A percentile compares a stretch with the other conserved stretches of the same genome.
phyloP scores from a whole-genome alignment of 768 basidiomycete species.

The Phylloporus arenicola region DNA sequence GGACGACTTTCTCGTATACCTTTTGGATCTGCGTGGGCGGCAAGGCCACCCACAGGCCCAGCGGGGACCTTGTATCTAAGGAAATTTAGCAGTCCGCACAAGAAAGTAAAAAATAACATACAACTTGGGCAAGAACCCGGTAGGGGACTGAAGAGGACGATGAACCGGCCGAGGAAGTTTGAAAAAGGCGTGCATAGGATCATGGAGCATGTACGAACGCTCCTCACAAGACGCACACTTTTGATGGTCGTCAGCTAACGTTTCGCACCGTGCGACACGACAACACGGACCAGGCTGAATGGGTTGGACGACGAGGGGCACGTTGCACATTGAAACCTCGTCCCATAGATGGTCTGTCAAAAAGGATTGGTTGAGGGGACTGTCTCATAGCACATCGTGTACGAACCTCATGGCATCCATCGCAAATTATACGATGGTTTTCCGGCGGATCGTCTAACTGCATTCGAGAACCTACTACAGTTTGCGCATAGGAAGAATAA shows the following conservation, averaged over 20 bases:
- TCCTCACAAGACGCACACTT: conserved; percentile 81
- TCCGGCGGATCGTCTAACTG: conserved; percentile 30
- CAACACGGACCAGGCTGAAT: conserved; percentile 61
- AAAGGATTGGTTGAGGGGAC: neutral
- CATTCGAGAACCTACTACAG: conserved; percentile 53
- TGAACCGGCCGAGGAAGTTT: conserved; percentile 80
- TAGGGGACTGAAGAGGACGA: conserved; percentile 45
- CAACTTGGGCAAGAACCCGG: conserved; percentile 67
- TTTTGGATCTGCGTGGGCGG: conserved; percentile 45
- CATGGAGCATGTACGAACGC: conserved; percentile 72
- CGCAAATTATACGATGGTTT: conserved; percentile 60
- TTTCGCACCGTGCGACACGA: neutral
- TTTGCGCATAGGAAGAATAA: conserved; percentile 59
- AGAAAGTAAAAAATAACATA: conserved; percentile 29
- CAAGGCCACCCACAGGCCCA: conserved; percentile 44
- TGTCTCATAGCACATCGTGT: neutral
- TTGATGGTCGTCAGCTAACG: neutral
- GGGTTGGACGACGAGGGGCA: conserved; percentile 70
- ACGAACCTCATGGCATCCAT: conserved; percentile 54
- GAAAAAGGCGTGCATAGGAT: conserved; percentile 84
- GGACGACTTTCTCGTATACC: conserved; percentile 34
- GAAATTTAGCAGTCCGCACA: neutral
- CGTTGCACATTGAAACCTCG: conserved; percentile 84
- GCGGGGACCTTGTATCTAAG: conserved; percentile 59
- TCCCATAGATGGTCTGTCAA: conserved; percentile 63